Conservation (phyloP, 1,139 yeast species). For the Kodamaea derodonti region DNA sequence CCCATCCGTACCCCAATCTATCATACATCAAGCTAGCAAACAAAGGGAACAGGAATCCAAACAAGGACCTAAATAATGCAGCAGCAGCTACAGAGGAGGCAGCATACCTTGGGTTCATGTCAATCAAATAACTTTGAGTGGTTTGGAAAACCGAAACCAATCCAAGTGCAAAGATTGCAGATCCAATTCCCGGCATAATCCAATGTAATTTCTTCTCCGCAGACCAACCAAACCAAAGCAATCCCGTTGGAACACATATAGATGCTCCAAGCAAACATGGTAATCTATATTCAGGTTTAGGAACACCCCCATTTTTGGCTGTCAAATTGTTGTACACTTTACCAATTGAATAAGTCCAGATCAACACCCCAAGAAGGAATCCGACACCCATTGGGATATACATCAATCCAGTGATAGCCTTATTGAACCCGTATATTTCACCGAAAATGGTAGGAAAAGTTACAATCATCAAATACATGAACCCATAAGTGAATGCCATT, state of each 20-base stretch:
- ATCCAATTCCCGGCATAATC: slow-evolving; percentile 46
- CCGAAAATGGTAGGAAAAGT: slow-evolving; percentile 39
- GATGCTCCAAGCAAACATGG: slow-evolving; percentile 41
- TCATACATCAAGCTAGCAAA: slow-evolving; percentile 40
- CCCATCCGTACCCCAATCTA: slow-evolving; percentile 43
- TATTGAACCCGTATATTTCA: slow-evolving; percentile 32
- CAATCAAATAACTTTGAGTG: slow-evolving; percentile 41
- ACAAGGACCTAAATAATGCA: slow-evolving; percentile 41
- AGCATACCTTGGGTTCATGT: slow-evolving; percentile 42
- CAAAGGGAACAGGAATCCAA: slow-evolving; percentile 43
- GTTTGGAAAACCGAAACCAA: slow-evolving; percentile 44
- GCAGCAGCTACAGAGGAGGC: slow-evolving; percentile 48
- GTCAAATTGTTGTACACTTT: slow-evolving; percentile 27
- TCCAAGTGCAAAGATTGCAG: slow-evolving; percentile 42
- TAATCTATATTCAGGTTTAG: slow-evolving; percentile 42
- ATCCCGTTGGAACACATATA: slow-evolving; percentile 36
- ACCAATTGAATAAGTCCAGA: slow-evolving; percentile 37
- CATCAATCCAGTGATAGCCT: slow-evolving; percentile 38
- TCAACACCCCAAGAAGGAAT: slow-evolving; percentile 34
- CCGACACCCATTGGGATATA: slow-evolving; percentile 47
- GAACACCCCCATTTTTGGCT: slow-evolving; percentile 29
- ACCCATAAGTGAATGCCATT: slow-evolving; percentile 46
- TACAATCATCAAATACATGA: slow-evolving; percentile 45
- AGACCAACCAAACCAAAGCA: slow-evolving; percentile 48
- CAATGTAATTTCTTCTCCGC: slow-evolving; percentile 39